These are phyloP conservation scores for Podospora comata DNA, from an alignment of 495 filamentous ascomycete species.

Conservation along the genomic window DNA sequence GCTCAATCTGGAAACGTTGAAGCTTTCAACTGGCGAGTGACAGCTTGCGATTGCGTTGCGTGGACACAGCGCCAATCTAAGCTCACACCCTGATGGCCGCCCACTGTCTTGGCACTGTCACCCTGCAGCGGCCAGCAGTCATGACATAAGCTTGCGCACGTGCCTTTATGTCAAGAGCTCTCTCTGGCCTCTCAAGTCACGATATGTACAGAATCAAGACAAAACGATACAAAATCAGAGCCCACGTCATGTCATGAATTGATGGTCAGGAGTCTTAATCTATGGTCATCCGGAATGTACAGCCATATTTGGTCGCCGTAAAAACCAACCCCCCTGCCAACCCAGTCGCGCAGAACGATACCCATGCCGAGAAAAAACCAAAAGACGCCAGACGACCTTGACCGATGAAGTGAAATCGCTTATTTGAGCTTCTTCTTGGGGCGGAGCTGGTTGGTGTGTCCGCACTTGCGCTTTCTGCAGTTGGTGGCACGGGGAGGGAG, in stretches of 20 bases:
- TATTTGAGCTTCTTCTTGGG: conserved; percentile 99
- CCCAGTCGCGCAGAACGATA: conserved; percentile 29
- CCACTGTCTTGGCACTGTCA: background rate
- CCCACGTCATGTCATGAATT: conserved; percentile 14
- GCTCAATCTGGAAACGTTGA: background rate
- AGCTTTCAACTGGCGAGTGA: conserved; percentile 20
- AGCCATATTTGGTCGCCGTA: conserved; percentile 25
- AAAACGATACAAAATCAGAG: background rate
- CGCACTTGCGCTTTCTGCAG: conserved; percentile 99
- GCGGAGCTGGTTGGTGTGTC: conserved; percentile 98
- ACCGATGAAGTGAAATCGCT: conserved; percentile 33
- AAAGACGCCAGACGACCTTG: conserved; percentile 42
- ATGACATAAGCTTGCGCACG: background rate
- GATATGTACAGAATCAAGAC: background rate
- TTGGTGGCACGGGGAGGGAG: conserved; percentile 98
- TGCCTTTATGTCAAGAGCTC: background rate
- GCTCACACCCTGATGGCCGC: conserved; percentile 12
- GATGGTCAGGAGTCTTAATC: conserved; percentile 32
- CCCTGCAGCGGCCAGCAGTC: background rate
- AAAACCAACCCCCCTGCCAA: conserved; percentile 23
- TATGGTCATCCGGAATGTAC: conserved; percentile 34
- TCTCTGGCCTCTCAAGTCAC: background rate
- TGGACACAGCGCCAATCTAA: conserved; percentile 10
- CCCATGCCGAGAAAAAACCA: conserved; percentile 33
- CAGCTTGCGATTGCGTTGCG: conserved; percentile 25